Evolutionary conservation across 2,329 filamentous ascomycete species (phyloP).

Genomic region (Botryotinia globosa): DNA sequence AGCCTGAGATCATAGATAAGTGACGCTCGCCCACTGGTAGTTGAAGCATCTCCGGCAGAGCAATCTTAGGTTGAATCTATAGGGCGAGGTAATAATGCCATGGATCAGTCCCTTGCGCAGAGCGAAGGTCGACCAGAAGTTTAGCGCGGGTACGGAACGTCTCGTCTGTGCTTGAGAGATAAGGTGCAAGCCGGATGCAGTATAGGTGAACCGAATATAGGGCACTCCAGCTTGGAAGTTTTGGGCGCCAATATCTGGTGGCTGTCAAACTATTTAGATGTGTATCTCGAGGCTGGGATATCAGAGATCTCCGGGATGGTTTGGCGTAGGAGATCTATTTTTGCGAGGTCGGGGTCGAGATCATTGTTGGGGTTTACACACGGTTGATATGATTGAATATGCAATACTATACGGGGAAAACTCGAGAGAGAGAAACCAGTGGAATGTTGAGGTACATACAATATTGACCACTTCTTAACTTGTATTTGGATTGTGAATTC

Average conservation of each 20-base stretch:
- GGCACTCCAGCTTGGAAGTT: background rate
- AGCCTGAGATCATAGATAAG: background rate
- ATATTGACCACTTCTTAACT: background rate
- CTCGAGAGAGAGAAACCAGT: too few species aligned
- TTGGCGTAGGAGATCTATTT: background rate
- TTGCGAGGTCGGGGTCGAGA: background rate
- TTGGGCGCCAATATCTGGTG: background rate
- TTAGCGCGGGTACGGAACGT: too few species aligned
- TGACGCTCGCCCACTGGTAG: background rate
- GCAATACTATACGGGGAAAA: background rate
- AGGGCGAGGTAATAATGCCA: background rate
- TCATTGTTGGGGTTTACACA: background rate
- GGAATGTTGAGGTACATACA: background rate
- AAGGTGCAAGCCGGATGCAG: background rate
- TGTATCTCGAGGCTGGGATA: slow-evolving; percentile 1
- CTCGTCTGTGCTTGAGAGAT: slow-evolving; percentile 1
- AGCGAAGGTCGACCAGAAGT: background rate
- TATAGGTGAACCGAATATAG: background rate
- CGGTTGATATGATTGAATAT: background rate
- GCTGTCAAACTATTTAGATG: background rate
- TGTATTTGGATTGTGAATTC: background rate
- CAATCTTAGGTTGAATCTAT: background rate
- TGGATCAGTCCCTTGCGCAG: background rate
- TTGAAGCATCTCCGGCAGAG: slow-evolving; percentile 17
- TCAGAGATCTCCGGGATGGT: background rate